A percentile compares a stretch with the other conserved stretches of the same genome.
Evolutionary conservation across 345 rosid genomes (phyloP).

Genomic region (Eucalyptus fibrosa): DNA sequence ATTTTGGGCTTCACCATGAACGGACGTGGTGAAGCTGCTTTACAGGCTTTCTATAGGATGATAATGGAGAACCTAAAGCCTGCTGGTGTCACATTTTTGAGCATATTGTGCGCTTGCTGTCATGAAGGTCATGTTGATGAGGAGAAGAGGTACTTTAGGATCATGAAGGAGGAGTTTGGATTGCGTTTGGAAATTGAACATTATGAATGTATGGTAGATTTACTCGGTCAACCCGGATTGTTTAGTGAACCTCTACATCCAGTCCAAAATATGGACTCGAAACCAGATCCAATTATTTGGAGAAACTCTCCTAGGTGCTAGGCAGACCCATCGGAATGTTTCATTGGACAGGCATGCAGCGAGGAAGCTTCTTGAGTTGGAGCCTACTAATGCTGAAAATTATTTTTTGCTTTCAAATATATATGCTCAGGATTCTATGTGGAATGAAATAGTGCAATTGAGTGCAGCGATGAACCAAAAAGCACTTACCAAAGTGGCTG

Average conservation of each 20-base stretch:
- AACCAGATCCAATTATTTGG: not conserved
- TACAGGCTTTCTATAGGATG: not conserved
- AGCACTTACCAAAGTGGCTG: not conserved
- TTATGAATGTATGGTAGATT: not conserved
- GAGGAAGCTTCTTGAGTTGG: not conserved
- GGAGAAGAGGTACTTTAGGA: not conserved
- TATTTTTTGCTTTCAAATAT: not conserved
- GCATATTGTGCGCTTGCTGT: not conserved
- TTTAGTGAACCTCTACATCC: not conserved
- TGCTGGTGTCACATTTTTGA: not conserved
- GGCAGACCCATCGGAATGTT: not conserved
- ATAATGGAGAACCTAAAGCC: not conserved
- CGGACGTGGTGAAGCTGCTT: not conserved
- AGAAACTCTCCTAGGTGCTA: not conserved
- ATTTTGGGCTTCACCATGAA: not conserved
- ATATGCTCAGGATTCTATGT: not conserved
- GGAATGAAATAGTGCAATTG: not conserved
- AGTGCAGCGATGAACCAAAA: not conserved
- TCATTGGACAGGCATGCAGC: not conserved
- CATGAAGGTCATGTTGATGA: not conserved
- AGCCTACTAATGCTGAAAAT: not conserved
- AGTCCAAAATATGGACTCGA: not conserved
- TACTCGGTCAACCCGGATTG: not conserved
- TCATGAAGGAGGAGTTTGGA: not conserved
- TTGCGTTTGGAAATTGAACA: not conserved